Evolutionary conservation across 371 early-diverging fungal species (phyloP), one percentile per base, ranked within the genome.

Genomic region (Cladochytrium tenue): DNA sequence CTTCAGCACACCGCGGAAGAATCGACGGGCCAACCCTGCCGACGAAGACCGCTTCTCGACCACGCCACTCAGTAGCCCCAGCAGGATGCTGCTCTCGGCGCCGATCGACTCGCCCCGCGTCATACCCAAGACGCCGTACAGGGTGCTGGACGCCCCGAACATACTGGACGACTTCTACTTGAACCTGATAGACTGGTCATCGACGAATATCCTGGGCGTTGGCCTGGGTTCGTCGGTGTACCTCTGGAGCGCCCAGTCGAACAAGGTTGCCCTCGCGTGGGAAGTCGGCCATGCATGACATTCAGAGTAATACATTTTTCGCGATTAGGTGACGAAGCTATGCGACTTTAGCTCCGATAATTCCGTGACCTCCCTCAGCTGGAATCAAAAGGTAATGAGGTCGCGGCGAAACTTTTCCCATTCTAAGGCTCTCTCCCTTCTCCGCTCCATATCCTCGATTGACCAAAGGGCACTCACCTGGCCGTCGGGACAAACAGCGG

Each of bases 141-240:
- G 20, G 20, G 43, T 43, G 43, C 65, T 85, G 61, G 91, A 90
- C 75, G 91, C 91, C 17, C 91, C 91, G 25, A 89, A 88, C 1
- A 68, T 82, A 20, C 77, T 79, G 67, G 88, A 90, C 66, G 89
- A 90, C 68, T 90, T 83, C 67, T 90, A 90, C 71, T 67, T 90
- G 55, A 89, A 90, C 71, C 68, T 90, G 35, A 76, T 90, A 1
- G 90, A 90, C 67, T 90, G 90, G 90, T 76, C 79, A n/a, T 36
- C 65, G 7, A 67, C 32, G 7, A 81, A 82, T 57, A 55, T 70
- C 5, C 72, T 84, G 7, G 78, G 70, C 25, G 81, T 82, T 20
- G 83, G 81, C 0, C 68, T 84, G 28, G 80, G 77, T 0, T 56
- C 63, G 20, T 81, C 79, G 53, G 83, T 81, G 5, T 83, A 83